These are phyloP conservation scores for Retiboletus fuscus DNA, from an alignment of 1,284 basidiomycete species.

Conservation along the genomic window DNA sequence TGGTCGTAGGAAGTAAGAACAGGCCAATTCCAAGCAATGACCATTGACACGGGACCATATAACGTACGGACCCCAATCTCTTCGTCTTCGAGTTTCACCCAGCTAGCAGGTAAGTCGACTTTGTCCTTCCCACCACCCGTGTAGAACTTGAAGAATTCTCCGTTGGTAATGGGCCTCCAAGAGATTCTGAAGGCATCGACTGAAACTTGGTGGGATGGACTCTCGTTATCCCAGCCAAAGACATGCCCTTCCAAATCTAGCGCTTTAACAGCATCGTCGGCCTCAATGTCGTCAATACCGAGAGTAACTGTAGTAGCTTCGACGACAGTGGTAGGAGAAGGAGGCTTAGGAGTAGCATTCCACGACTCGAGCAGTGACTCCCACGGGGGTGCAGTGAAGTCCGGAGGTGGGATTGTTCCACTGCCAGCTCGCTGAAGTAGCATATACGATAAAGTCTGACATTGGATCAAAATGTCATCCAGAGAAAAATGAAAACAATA, in stretches of 20 bases:
- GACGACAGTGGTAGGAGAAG: constrained; percentile 62
- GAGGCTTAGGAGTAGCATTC: constrained; percentile 63
- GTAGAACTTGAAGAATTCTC: constrained; percentile 76
- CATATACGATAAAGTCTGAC: constrained; percentile 92
- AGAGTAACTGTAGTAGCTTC: constrained; percentile 72
- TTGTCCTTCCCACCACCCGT: constrained; percentile 51
- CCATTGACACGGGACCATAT: constrained; percentile 86
- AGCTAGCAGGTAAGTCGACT: constrained; percentile 68
- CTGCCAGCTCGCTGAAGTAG: constrained; percentile 83
- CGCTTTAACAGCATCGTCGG: constrained; percentile 64
- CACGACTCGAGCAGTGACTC: constrained; percentile 73
- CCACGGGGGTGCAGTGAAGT: constrained; percentile 85
- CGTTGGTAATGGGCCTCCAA: constrained; percentile 89
- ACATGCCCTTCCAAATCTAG: constrained; percentile 67
- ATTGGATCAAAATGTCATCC: constrained; percentile 26
- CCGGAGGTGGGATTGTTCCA: constrained; percentile 83
- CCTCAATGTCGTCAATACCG: constrained; percentile 89
- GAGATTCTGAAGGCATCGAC: constrained; percentile 79
- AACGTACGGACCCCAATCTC: constrained; percentile 81
- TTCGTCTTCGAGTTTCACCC: constrained; percentile 65
- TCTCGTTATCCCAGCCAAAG: constrained; percentile 98
- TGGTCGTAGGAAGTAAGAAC: constrained; percentile 85
- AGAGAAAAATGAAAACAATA: constrained; percentile 4
- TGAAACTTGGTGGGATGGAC: constrained; percentile 70
- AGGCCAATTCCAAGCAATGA: constrained; percentile 87